Conservation (phyloP, 768 basidiomycete genomes). For the Boletus speciosus region DNA sequence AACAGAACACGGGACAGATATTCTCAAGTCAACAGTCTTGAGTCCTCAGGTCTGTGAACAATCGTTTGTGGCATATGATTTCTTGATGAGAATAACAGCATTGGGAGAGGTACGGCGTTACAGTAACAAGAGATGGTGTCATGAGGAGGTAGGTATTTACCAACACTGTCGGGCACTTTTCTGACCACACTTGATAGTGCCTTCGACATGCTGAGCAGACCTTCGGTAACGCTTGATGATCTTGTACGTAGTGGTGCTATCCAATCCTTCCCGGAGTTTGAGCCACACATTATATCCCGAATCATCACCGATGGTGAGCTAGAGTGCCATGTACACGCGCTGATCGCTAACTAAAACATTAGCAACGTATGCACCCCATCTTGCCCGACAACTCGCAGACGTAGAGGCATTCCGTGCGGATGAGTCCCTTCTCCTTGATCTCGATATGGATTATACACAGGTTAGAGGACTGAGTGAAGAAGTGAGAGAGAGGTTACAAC, state of each 20-base stretch:
- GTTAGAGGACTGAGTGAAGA: conserved; percentile 75
- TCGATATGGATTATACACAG: conserved; percentile 62
- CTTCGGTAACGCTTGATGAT: conserved; percentile 42
- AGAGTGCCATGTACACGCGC: background rate
- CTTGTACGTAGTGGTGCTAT: conserved; percentile 46
- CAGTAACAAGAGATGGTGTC: conserved; percentile 41
- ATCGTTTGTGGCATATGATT: too few species aligned
- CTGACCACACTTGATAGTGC: conserved; percentile 46
- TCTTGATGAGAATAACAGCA: conserved; percentile 25
- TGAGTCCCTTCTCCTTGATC: conserved; percentile 66
- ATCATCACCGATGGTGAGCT: conserved; percentile 67
- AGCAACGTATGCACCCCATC: conserved; percentile 63
- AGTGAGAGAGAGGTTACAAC: conserved; percentile 60
- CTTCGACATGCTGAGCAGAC: conserved; percentile 67
- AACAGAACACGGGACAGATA: conserved; percentile 31
- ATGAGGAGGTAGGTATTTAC: conserved; percentile 37
- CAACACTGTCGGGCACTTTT: background rate
- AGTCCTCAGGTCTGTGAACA: conserved; percentile 39
- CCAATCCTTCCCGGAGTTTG: conserved; percentile 40
- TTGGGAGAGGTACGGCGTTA: conserved; percentile 43
- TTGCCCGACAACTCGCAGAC: conserved; percentile 73
- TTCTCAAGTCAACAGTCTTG: conserved; percentile 34
- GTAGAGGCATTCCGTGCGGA: conserved; percentile 71
- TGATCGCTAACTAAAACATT: background rate
- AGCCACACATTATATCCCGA: conserved; percentile 52